phyloP scores from a whole-genome alignment of 2,329 filamentous ascomycete species.

The Thielaviopsis musarum region DNA sequence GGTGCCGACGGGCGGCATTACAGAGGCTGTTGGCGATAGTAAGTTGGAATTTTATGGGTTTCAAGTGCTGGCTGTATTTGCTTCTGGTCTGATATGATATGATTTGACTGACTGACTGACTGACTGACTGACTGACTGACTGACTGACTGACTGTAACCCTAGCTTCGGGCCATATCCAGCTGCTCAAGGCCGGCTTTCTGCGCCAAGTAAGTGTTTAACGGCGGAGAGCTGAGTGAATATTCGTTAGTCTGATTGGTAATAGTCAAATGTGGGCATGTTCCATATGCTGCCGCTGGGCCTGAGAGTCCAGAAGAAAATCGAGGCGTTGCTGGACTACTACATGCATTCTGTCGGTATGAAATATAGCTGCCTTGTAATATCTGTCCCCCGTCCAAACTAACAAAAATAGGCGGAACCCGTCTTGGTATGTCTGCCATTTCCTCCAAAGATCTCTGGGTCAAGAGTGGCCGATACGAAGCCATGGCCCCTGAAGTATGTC shows the following conservation, averaged over 20 bases:
- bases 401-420: conserved; percentile 51
- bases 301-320: conserved; percentile 76
- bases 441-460: conserved; percentile 69
- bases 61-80: background rate
- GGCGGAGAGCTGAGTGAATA: background rate
- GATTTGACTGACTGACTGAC: too few relatives aligned
- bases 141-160: background rate
- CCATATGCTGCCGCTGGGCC: conserved; percentile 74
- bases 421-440: conserved; percentile 67
- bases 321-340: conserved; percentile 74
- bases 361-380: background rate
- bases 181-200: conserved; percentile 51
- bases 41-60: conserved; percentile 10
- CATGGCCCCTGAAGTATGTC: conserved; percentile 50
- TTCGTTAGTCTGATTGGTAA: background rate
- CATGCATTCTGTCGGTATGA: conserved; percentile 56
- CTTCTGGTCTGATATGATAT: background rate
- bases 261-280: conserved; percentile 81
- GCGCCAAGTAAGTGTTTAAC: conserved; percentile 40
- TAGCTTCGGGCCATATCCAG: conserved; percentile 10
- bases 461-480: conserved; percentile 65
- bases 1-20: conserved; percentile 57
- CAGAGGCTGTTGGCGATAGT: conserved; percentile 39
- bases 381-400: background rate
- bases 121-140: too few relatives aligned